Conservation (phyloP, 495 filamentous ascomycete genomes). For the Aspergillus ellipticus region DNA sequence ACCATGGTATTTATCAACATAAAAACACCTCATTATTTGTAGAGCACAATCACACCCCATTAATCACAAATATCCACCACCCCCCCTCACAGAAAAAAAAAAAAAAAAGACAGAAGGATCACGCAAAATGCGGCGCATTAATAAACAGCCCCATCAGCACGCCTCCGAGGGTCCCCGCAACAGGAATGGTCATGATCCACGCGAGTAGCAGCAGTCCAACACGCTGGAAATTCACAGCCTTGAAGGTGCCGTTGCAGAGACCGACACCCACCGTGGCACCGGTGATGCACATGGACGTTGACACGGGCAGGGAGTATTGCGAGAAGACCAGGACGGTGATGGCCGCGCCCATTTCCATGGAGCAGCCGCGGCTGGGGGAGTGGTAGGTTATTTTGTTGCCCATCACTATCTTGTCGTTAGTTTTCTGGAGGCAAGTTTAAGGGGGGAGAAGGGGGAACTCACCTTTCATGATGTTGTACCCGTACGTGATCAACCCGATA, state of each 20-base stretch:
- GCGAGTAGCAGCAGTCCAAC: slow-evolving; percentile 49
- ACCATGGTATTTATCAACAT: no score
- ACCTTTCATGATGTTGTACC: slow-evolving; percentile 69
- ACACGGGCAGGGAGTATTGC: slow-evolving; percentile 57
- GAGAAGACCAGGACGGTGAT: slow-evolving; percentile 63
- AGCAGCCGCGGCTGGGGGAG: slow-evolving; percentile 57
- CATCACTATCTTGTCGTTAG: slow-evolving; percentile 53
- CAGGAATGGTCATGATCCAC: slow-evolving; percentile 64
- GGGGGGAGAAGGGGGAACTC: no score
- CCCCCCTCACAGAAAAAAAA: neutral
- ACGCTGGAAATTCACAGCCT: slow-evolving; percentile 62
- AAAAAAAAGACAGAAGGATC: neutral
- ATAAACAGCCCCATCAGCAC: slow-evolving; percentile 59
- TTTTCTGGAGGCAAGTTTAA: no score
- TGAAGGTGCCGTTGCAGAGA: slow-evolving; percentile 53
- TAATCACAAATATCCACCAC: neutral
- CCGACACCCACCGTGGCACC: slow-evolving; percentile 56
- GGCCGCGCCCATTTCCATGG: slow-evolving; percentile 65
- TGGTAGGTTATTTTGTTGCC: slow-evolving; percentile 68
- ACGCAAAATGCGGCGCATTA: slow-evolving; percentile 54
- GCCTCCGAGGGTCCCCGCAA: slow-evolving; percentile 57
- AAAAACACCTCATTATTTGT: no score
- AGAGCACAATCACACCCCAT: neutral
- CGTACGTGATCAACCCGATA: slow-evolving; percentile 57
- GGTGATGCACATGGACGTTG: slow-evolving; percentile 58